Evolutionary conservation across 257 asterid genomes (phyloP).

Genomic region (Capsicum chinense): DNA sequence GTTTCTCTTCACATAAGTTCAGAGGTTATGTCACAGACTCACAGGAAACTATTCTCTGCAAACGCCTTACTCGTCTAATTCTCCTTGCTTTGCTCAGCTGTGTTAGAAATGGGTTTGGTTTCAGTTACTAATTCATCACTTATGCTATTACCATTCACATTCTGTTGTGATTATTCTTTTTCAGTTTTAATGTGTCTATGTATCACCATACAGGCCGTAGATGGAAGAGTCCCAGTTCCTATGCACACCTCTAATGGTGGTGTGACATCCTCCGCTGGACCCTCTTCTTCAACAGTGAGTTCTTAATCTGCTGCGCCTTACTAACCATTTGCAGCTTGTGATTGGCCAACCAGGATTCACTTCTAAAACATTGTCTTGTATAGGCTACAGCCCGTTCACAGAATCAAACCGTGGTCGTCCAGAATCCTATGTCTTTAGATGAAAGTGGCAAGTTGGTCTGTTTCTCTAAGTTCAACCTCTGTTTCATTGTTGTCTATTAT

Average conservation of each 20-base stretch:
- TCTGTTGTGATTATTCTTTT: not conserved
- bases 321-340: conserved; percentile 6
- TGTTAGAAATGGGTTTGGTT: not conserved
- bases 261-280: conserved; percentile 49
- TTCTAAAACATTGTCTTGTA: conserved; percentile 29
- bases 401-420: conserved; percentile 90
- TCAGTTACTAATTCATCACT: conserved; percentile 5
- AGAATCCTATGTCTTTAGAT: conserved; percentile 86
- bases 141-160: conserved; percentile 2
- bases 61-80: conserved; percentile 7
- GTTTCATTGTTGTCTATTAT: conserved; percentile 24
- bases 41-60: not conserved
- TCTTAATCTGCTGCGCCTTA: conserved; percentile 34
- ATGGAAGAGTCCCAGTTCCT: conserved; percentile 61
- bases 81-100: conserved; percentile 1
- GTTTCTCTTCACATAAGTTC: not conserved
- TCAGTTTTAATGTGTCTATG: conserved; percentile 17
- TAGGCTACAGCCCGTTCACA: conserved; percentile 59
- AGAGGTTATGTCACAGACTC: conserved; percentile 4
- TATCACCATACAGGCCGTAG: conserved; percentile 54
- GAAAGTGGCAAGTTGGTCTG: conserved; percentile 91
- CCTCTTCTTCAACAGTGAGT: conserved; percentile 64
- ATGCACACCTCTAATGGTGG: conserved; percentile 51
- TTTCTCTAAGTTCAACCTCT: not conserved
- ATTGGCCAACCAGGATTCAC: not conserved